Conservation (phyloP, 768 basidiomycete species). For the Lentinula aciculospora region DNA sequence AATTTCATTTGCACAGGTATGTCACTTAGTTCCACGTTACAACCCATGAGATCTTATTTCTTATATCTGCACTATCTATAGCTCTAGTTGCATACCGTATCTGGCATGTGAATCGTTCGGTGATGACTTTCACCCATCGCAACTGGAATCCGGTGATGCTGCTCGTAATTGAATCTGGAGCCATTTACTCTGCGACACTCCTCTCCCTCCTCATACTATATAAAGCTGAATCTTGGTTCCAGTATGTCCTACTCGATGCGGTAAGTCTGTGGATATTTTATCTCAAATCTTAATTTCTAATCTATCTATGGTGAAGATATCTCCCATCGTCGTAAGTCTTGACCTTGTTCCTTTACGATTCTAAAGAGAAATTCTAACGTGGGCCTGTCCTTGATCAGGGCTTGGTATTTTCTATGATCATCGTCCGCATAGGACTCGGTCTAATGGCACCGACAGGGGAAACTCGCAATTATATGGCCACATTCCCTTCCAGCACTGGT, state of each 20-base stretch:
- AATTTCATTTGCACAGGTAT: conserved; percentile 31
- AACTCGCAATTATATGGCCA: neutral
- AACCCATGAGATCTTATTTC: neutral
- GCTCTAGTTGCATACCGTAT: conserved; percentile 27
- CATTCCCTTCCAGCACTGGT: neutral
- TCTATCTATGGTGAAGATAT: conserved; percentile 10
- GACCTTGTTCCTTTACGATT: neutral
- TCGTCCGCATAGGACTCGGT: conserved; percentile 32
- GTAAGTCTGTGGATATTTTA: conserved; percentile 17
- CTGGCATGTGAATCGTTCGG: conserved; percentile 25
- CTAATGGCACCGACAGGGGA: conserved; percentile 17
- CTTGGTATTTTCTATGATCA: conserved; percentile 34
- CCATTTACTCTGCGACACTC: conserved; percentile 29
- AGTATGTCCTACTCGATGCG: conserved; percentile 30
- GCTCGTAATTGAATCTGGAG: conserved; percentile 31
- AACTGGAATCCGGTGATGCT: conserved; percentile 25
- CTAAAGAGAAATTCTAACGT: neutral
- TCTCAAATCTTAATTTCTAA: neutral
- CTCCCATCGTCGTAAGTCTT: conserved; percentile 18
- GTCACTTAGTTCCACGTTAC: conserved; percentile 2
- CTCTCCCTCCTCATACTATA: conserved; percentile 26
- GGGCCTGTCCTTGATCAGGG: conserved; percentile 12
- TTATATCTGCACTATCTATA: too few relatives aligned
- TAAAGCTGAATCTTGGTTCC: conserved; percentile 26
- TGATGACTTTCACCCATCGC: conserved; percentile 15